Evolutionary conservation across 2,329 filamentous ascomycete genomes (phyloP), one percentile per base, ranked within the genome.

Genomic region (Grosmannia huntii): DNA sequence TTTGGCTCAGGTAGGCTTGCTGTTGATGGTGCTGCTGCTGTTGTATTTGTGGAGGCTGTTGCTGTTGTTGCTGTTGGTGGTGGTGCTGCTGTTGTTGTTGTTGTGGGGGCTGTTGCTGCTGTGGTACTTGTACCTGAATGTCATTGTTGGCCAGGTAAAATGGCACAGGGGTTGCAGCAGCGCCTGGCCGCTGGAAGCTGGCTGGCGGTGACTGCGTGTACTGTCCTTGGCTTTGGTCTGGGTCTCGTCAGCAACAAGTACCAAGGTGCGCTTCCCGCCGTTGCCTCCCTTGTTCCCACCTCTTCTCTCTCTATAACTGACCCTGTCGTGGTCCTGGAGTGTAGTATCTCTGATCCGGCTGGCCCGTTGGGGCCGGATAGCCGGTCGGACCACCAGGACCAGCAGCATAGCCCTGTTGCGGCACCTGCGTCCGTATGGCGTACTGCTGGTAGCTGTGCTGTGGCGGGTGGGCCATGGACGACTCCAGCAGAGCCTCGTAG

Each of bases 401-500:
- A n/a, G 14, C 53, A 28, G 53, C 33, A 27, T 79, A 81, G 5
- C 73, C 76, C 61, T 76, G 76, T 25, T 75, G 72, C 25, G 72
- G 67, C 55, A 60, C 69, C n/a, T 68, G 73, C 14, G 79, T 79
- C 36, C 79, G 75, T 71, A 83, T 75, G 50, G 76, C 73, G 62
- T 84, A 84, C 64, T 89, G 84, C 65, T 87, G 85, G 68, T 92
- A 94, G 64, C 79, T 83, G 53, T 86, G 83, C 67, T 89, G 87
- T 56, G 88, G 84, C n/a, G 91, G 87, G 65, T 96, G 92, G 1
- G 91, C 85, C 92, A 99, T 97, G 58, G 92, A 97, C 21, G 89
- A 87, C 71, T 99, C 94, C 23, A 99, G 77, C n/a, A 99, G 79
- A 33, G 89, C 85, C 73, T 99, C 94, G 70, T 99, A 99, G 72